Evolutionary conservation across 208 protist species (phyloP).

Genomic region (Trypanosoma avium): DNA sequence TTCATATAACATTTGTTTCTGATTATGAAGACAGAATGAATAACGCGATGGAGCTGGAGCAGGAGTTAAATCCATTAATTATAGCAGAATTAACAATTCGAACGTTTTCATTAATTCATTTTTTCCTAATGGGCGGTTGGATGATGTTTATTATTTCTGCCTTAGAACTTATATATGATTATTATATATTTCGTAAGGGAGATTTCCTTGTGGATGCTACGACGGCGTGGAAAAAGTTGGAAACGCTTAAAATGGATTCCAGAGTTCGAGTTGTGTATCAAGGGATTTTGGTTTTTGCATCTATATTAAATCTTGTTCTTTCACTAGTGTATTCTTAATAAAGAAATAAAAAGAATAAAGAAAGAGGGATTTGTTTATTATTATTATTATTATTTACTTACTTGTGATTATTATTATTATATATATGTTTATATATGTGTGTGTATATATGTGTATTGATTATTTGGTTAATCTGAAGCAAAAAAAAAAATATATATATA

Average conservation of each 20-base stretch:
- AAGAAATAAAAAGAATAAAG: no score
- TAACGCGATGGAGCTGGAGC: conserved; percentile 63
- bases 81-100: conserved; percentile 53
- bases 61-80: conserved; percentile 50
- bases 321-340: conserved; percentile 14
- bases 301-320: conserved; percentile 32
- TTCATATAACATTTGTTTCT: conserved; percentile 40
- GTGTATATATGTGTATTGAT: no score
- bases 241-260: conserved; percentile 32
- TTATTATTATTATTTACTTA: not conserved
- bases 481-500: no score
- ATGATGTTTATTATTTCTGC: conserved; percentile 30
- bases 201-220: conserved; percentile 65
- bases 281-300: conserved; percentile 32
- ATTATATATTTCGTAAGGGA: conserved; percentile 35
- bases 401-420: not conserved
- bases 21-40: conserved; percentile 55
- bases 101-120: conserved; percentile 49
- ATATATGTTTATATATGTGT: not conserved
- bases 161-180: conserved; percentile 61
- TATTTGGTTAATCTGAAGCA: no score
- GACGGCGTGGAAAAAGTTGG: conserved; percentile 65
- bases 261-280: conserved; percentile 46
- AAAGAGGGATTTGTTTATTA: not conserved
- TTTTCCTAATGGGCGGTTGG: conserved; percentile 37